Evolutionary conservation across 352 stramenopile species (phyloP), one percentile per base, ranked within the genome.

Genomic region (Aphanomyces cochlioides): DNA sequence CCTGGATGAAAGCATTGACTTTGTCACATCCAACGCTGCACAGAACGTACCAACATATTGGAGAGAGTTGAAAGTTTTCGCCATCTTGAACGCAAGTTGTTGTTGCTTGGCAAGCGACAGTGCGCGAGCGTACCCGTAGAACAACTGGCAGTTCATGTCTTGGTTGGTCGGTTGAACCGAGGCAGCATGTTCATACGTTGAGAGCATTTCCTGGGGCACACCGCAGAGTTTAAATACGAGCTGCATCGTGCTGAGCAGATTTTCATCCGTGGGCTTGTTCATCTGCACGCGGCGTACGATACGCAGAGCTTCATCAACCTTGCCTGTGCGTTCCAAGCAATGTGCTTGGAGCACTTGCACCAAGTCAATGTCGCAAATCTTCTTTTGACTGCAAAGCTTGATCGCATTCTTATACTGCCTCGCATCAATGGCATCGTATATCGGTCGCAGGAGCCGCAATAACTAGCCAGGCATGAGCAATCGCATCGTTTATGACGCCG

Each of bases 51-150:
- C 57, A 56, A 95, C 77, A 75, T 90, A 91, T 73, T 90, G 90
- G 40, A 82, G 73, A 36, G 81, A 88, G 37, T 72, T 74, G 58
- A 93, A 93, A 1, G 80, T 73, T 73, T 92, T 92, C 73, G 87
- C 91, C 82, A 95, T 90, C 72, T 93, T 93, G 67, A 93, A 80
- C 65, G 85, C 87, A 15, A 85, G 92, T 68, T 95, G 87, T 77
- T 95, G 87, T 73, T 95, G 87, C 78, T 95, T 91, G 67, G 92
- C 81, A 59, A 90, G 90, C 57, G 80, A 81, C 4, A 83, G 77
- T 40, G 81, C 75, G 7, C 82, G 77, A 41, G 76, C 81, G 66
- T 93, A 95, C 15, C 75, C 76, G 61, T 84, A 76, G 67, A 95
- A 95, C 21, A 93, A 78, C 78, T 79, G 80, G 72, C 80, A 72